Evolutionary conservation across 805 yeast species (phyloP), one percentile per base, ranked within the genome.

Genomic region (Starmera quercuum): DNA sequence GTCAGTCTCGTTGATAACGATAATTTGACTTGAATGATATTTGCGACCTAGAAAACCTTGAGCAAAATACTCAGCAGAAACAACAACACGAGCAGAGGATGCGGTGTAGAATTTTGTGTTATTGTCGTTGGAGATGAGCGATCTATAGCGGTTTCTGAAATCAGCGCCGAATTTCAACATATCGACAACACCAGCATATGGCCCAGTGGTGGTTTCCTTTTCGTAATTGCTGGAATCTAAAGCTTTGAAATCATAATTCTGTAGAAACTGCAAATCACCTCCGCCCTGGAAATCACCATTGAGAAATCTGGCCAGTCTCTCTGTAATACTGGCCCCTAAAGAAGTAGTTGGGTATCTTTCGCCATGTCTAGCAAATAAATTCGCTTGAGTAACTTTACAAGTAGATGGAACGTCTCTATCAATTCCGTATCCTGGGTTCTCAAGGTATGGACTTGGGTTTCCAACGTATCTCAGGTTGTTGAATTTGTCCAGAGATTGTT

Each of bases 331-430:
- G 13, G 54, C 43, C 17, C 51, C 58, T 4, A 65, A 59, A n/a
- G 62, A 58, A 3, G 45, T 53, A 3, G 81, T 69, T 4, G 85
- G 87, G 48, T 65, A 82, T 42, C 95, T 63, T 54, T 83, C 92
- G 16, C 90, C 94, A 49, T 85, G 94, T 49, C 95, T 70, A 43
- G 78, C 75, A 33, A 81, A 58, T 16, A 82, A 57, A 43, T 80
- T 86, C 8, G 81, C 84, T 54, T 82, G 90, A 44, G 73, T 73
- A 36, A 78, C 61, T 5, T 55, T 46, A 53, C 83, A 78, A 29
- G 61, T 61, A 7, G 54, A 59, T 20, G 82, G 79, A 2, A 62
- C 43, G 8, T 60, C 72, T 15, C 64, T 51, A 12, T 70, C 57
- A 26, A 77, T 65, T 3, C 82, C 83, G 44, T 54, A 71, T 1